These are phyloP conservation scores for Neurospora africana DNA, from an alignment of 495 filamentous ascomycete genomes.

Conservation along the genomic window DNA sequence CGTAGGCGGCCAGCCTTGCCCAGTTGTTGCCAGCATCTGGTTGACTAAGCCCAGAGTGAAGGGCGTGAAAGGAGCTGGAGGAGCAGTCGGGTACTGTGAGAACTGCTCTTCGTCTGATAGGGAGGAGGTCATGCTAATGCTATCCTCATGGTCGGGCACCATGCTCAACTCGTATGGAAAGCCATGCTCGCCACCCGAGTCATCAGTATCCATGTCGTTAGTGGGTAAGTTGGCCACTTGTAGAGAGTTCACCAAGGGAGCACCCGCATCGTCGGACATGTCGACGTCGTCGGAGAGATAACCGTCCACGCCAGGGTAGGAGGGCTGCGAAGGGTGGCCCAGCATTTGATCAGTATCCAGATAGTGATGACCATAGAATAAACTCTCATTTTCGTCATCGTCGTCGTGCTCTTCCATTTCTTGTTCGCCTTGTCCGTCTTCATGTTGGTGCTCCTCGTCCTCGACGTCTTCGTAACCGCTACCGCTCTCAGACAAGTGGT, in stretches of 20 bases:
- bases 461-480: slow-evolving; percentile 8
- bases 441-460: slow-evolving; percentile 12
- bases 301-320: slow-evolving; percentile 2
- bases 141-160: background rate
- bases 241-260: slow-evolving; percentile 11
- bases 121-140: background rate
- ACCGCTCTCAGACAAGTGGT: background rate
- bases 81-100: background rate
- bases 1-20: background rate
- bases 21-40: background rate
- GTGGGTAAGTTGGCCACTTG: slow-evolving; percentile 11
- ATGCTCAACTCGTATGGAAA: background rate
- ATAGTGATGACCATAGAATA: background rate
- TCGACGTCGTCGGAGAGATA: slow-evolving; percentile 15
- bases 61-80: background rate
- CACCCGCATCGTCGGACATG: slow-evolving; percentile 12
- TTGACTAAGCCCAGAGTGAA: background rate
- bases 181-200: background rate
- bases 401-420: slow-evolving; percentile 13
- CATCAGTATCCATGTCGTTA: slow-evolving; percentile 11
- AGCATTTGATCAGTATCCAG: background rate
- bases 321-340: background rate
- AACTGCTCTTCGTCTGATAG: background rate
- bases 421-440: slow-evolving; percentile 11
- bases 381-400: slow-evolving; percentile 4